These are phyloP conservation scores for Penicillium dipodomyicola DNA, from an alignment of 495 filamentous ascomycete genomes.

Conservation along the genomic window DNA sequence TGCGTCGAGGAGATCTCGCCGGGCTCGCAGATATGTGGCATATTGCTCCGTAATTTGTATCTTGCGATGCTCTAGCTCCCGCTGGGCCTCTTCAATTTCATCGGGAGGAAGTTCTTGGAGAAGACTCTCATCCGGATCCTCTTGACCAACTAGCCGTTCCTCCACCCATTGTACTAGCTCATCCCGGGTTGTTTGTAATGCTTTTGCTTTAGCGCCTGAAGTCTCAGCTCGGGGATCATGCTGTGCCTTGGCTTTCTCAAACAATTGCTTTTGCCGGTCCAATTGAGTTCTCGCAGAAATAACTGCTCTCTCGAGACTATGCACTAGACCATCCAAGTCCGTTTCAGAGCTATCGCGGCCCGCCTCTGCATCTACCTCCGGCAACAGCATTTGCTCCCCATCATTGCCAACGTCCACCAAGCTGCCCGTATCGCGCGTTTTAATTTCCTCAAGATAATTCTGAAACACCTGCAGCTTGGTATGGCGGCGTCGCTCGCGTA, in stretches of 20 bases:
- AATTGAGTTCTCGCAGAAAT: constrained; percentile 61
- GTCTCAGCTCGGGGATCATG: constrained; percentile 18
- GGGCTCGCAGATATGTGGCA: constrained; percentile 35
- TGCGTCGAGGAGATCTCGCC: constrained; percentile 39
- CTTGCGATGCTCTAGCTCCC: constrained; percentile 39
- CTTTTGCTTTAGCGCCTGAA: constrained; percentile 42
- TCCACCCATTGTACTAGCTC: constrained; percentile 74
- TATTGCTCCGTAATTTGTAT: constrained; percentile 52
- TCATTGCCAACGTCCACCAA: constrained; percentile 46
- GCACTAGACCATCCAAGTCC: constrained; percentile 50
- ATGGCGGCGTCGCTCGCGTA: constrained; percentile 54
- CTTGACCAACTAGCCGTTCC: constrained; percentile 56
- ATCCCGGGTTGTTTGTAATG: constrained; percentile 55
- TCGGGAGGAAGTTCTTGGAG: constrained; percentile 37
- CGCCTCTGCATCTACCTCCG: constrained; percentile 28
- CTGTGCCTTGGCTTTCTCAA: constrained; percentile 53
- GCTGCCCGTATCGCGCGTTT: constrained; percentile 41
- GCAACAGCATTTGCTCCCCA: constrained; percentile 43
- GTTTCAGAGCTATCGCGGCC: constrained; percentile 13
- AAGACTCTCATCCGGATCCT: constrained; percentile 38
- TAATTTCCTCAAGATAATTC: constrained; percentile 41
- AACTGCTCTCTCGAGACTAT: constrained; percentile 63
- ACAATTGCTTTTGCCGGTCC: constrained; percentile 58
- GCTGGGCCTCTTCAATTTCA: constrained; percentile 39
- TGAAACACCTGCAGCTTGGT: constrained; percentile 55